These are phyloP conservation scores for Talaromyces proteolyticus DNA, from an alignment of 495 filamentous ascomycete genomes.

Conservation along the genomic window DNA sequence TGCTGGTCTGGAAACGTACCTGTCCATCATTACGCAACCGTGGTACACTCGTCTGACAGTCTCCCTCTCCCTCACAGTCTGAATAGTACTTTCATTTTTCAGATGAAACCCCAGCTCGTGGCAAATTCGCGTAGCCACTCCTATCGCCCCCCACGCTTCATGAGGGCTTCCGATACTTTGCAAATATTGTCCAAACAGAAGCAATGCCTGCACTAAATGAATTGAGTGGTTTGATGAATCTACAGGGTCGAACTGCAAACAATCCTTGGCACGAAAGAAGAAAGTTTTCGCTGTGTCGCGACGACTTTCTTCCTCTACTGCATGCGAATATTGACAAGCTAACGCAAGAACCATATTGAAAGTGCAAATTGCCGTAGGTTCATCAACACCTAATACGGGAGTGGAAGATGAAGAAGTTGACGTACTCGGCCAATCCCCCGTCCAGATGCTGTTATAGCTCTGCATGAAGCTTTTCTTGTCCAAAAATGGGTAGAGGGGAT, in stretches of 20 bases:
- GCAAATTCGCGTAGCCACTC: conserved; percentile 71
- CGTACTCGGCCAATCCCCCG: conserved; percentile 12
- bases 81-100: conserved; percentile 24
- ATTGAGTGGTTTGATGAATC: conserved; percentile 27
- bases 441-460: conserved; percentile 30
- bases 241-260: conserved; percentile 32
- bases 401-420: neutral
- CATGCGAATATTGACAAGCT: conserved; percentile 31
- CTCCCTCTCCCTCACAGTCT: conserved; percentile 26
- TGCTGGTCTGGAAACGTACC: neutral
- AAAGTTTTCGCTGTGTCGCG: conserved; percentile 28
- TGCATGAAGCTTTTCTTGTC: conserved; percentile 21
- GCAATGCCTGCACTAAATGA: conserved; percentile 30
- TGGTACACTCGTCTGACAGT: conserved; percentile 35
- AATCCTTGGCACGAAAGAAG: conserved; percentile 31
- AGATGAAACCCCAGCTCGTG: conserved; percentile 77
- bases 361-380: conserved; percentile 35
- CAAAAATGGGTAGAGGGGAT: conserved; percentile 34
- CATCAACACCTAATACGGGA: conserved; percentile 17
- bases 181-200: conserved; percentile 36
- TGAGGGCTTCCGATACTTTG: conserved; percentile 32
- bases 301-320: conserved; percentile 24
- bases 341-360: conserved; percentile 37
- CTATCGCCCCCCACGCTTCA: conserved; percentile 57
- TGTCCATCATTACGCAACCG: conserved; percentile 38